phyloP scores from a whole-genome alignment of 208 protist genomes.

The Crithidia bombi region DNA sequence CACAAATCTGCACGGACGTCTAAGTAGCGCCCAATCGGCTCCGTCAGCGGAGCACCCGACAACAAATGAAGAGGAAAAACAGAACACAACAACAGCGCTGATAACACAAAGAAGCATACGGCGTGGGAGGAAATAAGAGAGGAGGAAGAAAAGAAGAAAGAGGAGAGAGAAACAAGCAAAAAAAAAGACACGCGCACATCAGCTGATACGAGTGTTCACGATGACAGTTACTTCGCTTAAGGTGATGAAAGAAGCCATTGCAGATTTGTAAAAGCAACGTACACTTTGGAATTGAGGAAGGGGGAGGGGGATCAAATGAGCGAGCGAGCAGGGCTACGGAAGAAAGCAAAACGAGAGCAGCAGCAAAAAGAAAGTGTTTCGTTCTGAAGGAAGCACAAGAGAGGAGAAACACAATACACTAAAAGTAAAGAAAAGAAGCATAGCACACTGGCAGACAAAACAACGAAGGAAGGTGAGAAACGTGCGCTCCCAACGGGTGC shows the following conservation, averaged over 20 bases:
- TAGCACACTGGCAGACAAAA: not conserved
- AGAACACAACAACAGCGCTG: not conserved
- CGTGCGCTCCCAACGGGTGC: no score
- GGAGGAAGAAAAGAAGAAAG: conserved; percentile 20
- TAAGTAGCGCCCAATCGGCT: no score
- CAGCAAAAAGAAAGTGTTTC: no score
- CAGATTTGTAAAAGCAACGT: no score
- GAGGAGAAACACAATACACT: conserved; percentile 4
- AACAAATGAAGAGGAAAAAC: conserved; percentile 6
- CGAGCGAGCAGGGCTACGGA: no score
- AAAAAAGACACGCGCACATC: not conserved
- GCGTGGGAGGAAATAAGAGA: not conserved
- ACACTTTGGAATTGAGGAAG: no score
- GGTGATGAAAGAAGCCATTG: no score
- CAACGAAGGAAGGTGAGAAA: conserved; percentile 20
- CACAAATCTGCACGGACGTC: no score
- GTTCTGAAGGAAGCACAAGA: conserved; percentile 26
- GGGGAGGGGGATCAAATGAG: no score
- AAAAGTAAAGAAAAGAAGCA: conserved; percentile 4
- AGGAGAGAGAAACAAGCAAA: conserved; percentile 18
- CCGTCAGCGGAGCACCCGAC: not conserved
- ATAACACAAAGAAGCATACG: conserved; percentile 15
- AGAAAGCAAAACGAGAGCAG: no score
- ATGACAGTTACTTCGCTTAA: no score
- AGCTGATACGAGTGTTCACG: no score